These are phyloP conservation scores for Artemisia argyi DNA, from an alignment of 129 eudicot species.

Conservation along the genomic window DNA sequence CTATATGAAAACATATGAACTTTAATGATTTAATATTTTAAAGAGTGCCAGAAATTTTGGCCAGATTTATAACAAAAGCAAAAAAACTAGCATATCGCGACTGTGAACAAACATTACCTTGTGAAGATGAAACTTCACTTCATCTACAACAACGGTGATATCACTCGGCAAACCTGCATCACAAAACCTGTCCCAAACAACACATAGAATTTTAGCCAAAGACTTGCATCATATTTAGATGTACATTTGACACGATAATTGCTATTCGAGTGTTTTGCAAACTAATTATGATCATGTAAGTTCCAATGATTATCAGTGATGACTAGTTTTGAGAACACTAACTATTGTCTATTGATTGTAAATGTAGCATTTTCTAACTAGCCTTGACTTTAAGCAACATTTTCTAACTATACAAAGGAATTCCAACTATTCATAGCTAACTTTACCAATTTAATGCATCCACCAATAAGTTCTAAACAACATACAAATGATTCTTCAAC, in stretches of 20 bases:
- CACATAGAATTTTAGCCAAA: not conserved
- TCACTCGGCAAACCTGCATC: conserved; percentile 78
- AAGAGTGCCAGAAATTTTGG: not conserved
- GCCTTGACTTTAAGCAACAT: not conserved
- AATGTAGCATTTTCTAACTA: not conserved
- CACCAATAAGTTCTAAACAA: conserved; percentile 9
- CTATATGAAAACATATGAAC: conserved; percentile 3
- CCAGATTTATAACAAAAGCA: not conserved
- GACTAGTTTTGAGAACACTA: not conserved
- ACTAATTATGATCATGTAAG: not conserved
- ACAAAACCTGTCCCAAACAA: conserved; percentile 58
- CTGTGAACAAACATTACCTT: conserved; percentile 50
- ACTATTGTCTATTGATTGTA: not conserved
- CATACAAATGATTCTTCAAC: not conserved
- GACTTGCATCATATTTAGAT: no score
- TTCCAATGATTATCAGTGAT: not conserved
- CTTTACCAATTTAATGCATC: conserved; percentile 4
- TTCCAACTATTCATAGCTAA: not conserved
- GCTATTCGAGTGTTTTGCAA: not conserved
- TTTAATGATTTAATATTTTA: not conserved
- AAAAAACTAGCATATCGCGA: not conserved
- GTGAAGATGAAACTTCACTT: conserved; percentile 71
- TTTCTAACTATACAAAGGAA: not conserved
- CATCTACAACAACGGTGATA: conserved; percentile 52
- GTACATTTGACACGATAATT: not conserved